Evolutionary conservation across 345 rosid species (phyloP), one percentile per base, ranked within the genome.

Genomic region (Mallotus nudiflorus): DNA sequence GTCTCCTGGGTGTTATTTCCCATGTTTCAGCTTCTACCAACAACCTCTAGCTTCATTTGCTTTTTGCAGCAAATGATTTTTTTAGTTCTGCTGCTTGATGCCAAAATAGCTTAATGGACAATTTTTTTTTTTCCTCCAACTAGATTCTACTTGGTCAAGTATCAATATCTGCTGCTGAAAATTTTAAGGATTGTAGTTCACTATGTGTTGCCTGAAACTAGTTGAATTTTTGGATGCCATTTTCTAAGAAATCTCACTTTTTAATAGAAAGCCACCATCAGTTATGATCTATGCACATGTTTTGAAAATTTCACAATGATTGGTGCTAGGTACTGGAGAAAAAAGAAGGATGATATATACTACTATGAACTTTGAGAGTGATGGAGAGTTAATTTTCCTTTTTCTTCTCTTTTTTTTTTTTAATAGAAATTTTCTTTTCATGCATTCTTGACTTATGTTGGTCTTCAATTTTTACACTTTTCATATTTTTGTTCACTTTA

Each of bases 11-110:
- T 25, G 20, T 54, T 63, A 29, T n/a, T 56, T 73, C 28, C 3
- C 37, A 69, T 68, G 5, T 7, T 37, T 62, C 18, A n/a, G 45
- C 61, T 31, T 39, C n/a, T n/a, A 37, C 62, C 28, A 27, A 66
- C 22, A n/a, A 5, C 51, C 9, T 55, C 25, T 54, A 27, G 28
- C 40, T 9, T 53, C 7, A 39, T 67, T 53, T 24, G 48, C 51
- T 39, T 39, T n/a, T 0, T 42, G 16, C 13, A 9, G 28, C 22
- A 25, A 63, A 22, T 42, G 7, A 58, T 18, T 33, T 25, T 42
- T 24, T 45, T 42, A 14, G 16, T 39, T 27, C 31, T 20, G 31
- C 29, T 62, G 50, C 35, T 5, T 42, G 49, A 53, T 52, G 19
- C 24, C 25, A 28, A 64, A 15, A 58, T 29, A 24, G 28, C 12